phyloP scores from a whole-genome alignment of 768 basidiomycete genomes.

The Kockovaella imperatae region DNA sequence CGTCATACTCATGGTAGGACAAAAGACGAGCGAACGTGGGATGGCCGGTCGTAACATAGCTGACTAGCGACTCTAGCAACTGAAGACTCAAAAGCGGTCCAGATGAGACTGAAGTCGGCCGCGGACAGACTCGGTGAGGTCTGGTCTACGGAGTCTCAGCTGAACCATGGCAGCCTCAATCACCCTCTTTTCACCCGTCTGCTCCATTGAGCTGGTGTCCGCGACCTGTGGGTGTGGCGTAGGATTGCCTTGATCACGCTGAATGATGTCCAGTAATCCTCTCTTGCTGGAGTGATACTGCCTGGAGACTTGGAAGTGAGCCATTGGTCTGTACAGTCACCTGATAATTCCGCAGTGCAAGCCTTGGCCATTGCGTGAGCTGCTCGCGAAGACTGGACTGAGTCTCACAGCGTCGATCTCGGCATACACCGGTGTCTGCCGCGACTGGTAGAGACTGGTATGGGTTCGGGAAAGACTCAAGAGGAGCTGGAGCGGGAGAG shows the following conservation, averaged over 20 bases:
- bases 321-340: not conserved
- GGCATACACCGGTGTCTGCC: slow-evolving; percentile 7
- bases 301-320: slow-evolving; percentile 10
- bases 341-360: slow-evolving; percentile 2
- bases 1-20: slow-evolving; percentile 5
- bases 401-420: slow-evolving; percentile 5
- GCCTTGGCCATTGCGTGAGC: slow-evolving; percentile 6
- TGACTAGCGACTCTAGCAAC: not conserved
- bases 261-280: not conserved
- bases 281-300: slow-evolving; percentile 8
- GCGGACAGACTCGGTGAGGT: slow-evolving; percentile 49
- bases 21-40: slow-evolving; percentile 5
- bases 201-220: slow-evolving; percentile 5
- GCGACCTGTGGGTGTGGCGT: slow-evolving; percentile 42
- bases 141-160: not conserved
- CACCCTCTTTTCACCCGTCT: slow-evolving; percentile 5
- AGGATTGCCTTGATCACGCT: not conserved
- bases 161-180: slow-evolving; percentile 32
- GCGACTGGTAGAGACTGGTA: slow-evolving; percentile 9
- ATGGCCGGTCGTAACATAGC: not conserved
- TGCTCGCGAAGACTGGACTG: too few species aligned
- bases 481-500: slow-evolving; percentile 5
- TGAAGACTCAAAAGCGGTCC: slow-evolving; percentile 54
- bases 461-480: slow-evolving; percentile 6
- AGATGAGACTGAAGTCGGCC: slow-evolving; percentile 55